Conservation (phyloP, 179 eudicot genomes). For the Beta lomatogona region DNA sequence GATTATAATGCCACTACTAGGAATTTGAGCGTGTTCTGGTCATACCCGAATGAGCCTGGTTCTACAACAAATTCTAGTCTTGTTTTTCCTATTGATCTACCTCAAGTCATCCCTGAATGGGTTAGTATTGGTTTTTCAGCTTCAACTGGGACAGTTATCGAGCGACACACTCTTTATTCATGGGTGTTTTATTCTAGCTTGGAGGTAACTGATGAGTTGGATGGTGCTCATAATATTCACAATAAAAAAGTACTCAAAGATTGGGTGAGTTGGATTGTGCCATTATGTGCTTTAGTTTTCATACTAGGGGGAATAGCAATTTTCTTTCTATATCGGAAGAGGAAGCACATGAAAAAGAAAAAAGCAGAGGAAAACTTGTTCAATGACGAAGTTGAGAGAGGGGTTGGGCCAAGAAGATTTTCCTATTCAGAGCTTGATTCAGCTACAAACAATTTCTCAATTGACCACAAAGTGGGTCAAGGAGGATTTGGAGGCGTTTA, state of each 20-base stretch:
- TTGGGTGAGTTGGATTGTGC: constrained; percentile 17
- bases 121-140: too few species aligned
- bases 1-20: constrained; percentile 36
- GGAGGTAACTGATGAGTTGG: too few species aligned
- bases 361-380: too few species aligned
- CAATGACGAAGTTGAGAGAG: too few species aligned
- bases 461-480: neutral
- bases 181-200: too few species aligned
- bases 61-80: constrained; percentile 33
- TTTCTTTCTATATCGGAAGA: too few species aligned
- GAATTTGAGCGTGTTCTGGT: constrained; percentile 46
- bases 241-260: too few species aligned
- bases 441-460: neutral
- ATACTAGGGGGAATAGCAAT: constrained; percentile 4
- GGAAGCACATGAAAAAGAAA: too few species aligned
- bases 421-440: neutral
- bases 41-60: constrained; percentile 18
- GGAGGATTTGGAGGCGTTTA: neutral
- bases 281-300: constrained; percentile 8
- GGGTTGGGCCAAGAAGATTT: too few species aligned
- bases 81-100: constrained; percentile 30
- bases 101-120: neutral
- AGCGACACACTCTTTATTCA: too few species aligned
- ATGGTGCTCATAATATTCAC: too few species aligned
- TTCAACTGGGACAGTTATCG: too few species aligned